Percentiles rank a stretch among this genome's conserved stretches.
These are phyloP conservation scores for Candida orba DNA, from an alignment of 805 yeast genomes.

Conservation along the genomic window DNA sequence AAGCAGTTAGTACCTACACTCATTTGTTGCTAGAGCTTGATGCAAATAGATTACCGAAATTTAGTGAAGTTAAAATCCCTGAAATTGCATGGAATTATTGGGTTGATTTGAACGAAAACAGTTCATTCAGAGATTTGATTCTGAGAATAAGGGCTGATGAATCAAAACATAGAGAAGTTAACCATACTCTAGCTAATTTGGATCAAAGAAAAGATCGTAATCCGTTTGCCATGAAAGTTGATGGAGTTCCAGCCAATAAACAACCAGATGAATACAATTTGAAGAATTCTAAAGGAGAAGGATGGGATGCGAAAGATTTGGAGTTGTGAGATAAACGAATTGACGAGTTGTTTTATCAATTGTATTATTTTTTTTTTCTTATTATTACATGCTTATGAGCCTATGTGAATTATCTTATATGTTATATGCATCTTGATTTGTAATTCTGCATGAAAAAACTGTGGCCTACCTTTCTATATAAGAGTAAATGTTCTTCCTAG, in stretches of 20 bases:
- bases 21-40: constrained; percentile 51
- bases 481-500: no score
- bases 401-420: no score
- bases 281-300: constrained; percentile 11
- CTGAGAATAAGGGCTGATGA: constrained; percentile 66
- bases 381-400: no score
- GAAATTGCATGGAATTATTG: constrained; percentile 59
- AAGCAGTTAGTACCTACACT: constrained; percentile 64
- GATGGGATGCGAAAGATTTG: constrained; percentile 12
- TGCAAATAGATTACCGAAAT: constrained; percentile 40
- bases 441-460: no score
- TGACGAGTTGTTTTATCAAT: no score
- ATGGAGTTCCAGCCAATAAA: constrained; percentile 9
- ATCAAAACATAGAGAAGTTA: constrained; percentile 73
- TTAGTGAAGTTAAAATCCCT: constrained; percentile 41
- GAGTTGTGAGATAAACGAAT: background rate
- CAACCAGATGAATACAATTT: constrained; percentile 22
- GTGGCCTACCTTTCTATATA: no score
- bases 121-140: constrained; percentile 53
- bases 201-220: constrained; percentile 48
- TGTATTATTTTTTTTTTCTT: no score
- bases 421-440: no score
- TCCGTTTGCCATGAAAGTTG: constrained; percentile 50
- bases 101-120: constrained; percentile 40
- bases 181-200: constrained; percentile 68